Evolutionary conservation across 352 stramenopile genomes (phyloP).

Genomic region (Globisporangium middletonii): DNA sequence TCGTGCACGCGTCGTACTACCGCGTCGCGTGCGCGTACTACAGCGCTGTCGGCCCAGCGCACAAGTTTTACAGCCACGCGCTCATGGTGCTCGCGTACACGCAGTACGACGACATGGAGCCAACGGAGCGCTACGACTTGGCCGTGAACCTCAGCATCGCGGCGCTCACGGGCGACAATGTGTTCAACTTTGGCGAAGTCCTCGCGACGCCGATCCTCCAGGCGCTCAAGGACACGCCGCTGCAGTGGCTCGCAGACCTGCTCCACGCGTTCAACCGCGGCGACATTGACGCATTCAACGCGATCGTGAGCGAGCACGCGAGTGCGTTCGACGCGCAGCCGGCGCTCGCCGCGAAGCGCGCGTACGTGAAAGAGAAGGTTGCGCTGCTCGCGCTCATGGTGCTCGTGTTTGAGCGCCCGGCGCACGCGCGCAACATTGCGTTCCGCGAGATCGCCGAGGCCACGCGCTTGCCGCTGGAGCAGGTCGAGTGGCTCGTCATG

Average conservation of each 20-base stretch:
- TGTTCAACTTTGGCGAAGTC: constrained; percentile 99
- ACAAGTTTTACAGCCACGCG: constrained; percentile 96
- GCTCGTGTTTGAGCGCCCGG: constrained; percentile 94
- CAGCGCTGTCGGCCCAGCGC: constrained; percentile 81
- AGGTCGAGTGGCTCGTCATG: constrained; percentile 99
- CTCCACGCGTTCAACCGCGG: constrained; percentile 93
- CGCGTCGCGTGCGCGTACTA: constrained; percentile 92
- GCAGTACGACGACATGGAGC: constrained; percentile 84
- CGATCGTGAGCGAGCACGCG: constrained; percentile 66
- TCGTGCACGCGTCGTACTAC: constrained; percentile 93
- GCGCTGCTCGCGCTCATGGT: constrained; percentile 96
- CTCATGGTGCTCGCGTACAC: constrained; percentile 97
- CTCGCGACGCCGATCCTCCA: constrained; percentile 92
- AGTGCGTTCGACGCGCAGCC: constrained; percentile 89
- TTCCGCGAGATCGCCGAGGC: constrained; percentile 93
- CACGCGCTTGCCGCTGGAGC: constrained; percentile 76
- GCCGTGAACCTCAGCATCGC: constrained; percentile 94
- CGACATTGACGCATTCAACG: constrained; percentile 94
- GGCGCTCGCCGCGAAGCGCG: constrained; percentile 89
- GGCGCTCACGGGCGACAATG: constrained; percentile 93
- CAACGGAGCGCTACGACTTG: constrained; percentile 78
- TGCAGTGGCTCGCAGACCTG: constrained; percentile 94
- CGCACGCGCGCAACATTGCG: constrained; percentile 89
- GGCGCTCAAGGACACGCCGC: constrained; percentile 84
- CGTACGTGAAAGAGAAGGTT: constrained; percentile 98